A percentile compares a stretch with the other conserved stretches of the same genome.
Evolutionary conservation across 2,329 filamentous ascomycete genomes (phyloP).

Genomic region (Aspergillus viridinutans): DNA sequence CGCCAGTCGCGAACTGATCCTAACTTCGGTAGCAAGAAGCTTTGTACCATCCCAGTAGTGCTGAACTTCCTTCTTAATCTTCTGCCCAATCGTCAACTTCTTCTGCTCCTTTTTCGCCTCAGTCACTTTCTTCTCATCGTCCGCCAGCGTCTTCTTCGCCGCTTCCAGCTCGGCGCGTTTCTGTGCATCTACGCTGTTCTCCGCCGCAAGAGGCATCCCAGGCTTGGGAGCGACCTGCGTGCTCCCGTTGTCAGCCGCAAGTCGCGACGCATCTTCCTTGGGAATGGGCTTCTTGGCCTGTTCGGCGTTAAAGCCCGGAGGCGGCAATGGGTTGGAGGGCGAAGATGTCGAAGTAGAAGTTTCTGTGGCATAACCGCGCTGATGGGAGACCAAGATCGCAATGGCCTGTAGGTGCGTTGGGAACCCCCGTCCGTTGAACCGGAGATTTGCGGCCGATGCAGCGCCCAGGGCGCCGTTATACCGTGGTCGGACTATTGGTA

Average conservation of each 20-base stretch:
- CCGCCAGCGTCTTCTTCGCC: constrained; percentile 51
- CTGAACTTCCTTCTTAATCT: constrained; percentile 86
- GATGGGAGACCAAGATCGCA: constrained; percentile 53
- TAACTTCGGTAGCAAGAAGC: constrained; percentile 84
- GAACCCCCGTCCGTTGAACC: constrained; percentile 34
- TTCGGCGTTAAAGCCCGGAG: constrained; percentile 86
- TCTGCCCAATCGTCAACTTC: constrained; percentile 84
- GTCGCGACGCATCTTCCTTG: constrained; percentile 45
- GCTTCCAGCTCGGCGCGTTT: constrained; percentile 60
- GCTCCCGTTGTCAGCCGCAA: constrained; percentile 29
- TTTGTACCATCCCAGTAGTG: constrained; percentile 99
- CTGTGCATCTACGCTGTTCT: constrained; percentile 47
- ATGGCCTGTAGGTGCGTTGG: constrained; percentile 53
- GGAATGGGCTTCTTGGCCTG: constrained; percentile 80
- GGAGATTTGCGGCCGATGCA: constrained; percentile 29
- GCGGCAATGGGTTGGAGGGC: constrained; percentile 58
- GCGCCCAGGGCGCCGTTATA: constrained; percentile 28
- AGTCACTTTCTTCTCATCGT: constrained; percentile 53
- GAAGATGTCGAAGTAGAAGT: constrained; percentile 47
- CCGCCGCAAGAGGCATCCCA: constrained; percentile 38
- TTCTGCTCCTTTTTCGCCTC: constrained; percentile 69
- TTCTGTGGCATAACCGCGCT: constrained; percentile 53
- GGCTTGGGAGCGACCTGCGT: constrained; percentile 36
- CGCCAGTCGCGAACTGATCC: constrained; percentile 84
- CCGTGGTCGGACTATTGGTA: constrained; percentile 19